These are phyloP conservation scores for Thoreauomyces humboldtii DNA, from an alignment of 192 early-diverging fungal species.

Conservation along the genomic window DNA sequence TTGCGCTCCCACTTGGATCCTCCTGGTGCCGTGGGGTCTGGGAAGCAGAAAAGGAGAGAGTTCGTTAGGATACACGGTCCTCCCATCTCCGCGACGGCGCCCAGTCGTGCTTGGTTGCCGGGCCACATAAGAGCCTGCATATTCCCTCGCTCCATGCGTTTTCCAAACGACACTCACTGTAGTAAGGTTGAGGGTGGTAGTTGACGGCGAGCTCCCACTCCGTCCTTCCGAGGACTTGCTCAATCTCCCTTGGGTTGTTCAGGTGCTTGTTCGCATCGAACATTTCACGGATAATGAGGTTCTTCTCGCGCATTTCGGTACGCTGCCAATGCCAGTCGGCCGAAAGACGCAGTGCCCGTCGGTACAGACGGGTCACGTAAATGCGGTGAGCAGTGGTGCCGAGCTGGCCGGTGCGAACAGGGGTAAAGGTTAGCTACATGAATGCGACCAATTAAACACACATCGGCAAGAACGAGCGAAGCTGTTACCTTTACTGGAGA, in stretches of 20 bases:
- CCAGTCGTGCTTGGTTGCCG: neutral
- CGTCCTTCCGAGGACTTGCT: constrained; percentile 62
- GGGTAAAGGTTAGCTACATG: no score
- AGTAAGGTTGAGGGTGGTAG: constrained; percentile 82
- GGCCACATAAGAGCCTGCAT: no score
- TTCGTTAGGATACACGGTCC: constrained; percentile 9
- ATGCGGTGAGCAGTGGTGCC: constrained; percentile 55
- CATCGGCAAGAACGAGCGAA: no score
- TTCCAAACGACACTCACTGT: constrained; percentile 64
- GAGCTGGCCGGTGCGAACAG: constrained; percentile 13
- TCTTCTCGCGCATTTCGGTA: constrained; percentile 73
- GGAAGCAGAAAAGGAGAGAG: neutral
- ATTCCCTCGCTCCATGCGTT: no score
- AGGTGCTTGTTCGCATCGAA: constrained; percentile 82
- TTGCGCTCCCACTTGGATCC: constrained; percentile 86
- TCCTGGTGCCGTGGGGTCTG: constrained; percentile 65
- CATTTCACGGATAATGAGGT: constrained; percentile 75
- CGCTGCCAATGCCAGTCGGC: constrained; percentile 90
- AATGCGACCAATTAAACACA: no score
- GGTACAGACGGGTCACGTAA: constrained; percentile 82
- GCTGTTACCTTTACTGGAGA: no score
- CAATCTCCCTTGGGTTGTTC: constrained; percentile 68
- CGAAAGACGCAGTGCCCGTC: constrained; percentile 74
- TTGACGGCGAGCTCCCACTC: constrained; percentile 72
- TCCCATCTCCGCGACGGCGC: neutral